phyloP scores from a whole-genome alignment of 495 filamentous ascomycete genomes.

The Platismatia glauca region DNA sequence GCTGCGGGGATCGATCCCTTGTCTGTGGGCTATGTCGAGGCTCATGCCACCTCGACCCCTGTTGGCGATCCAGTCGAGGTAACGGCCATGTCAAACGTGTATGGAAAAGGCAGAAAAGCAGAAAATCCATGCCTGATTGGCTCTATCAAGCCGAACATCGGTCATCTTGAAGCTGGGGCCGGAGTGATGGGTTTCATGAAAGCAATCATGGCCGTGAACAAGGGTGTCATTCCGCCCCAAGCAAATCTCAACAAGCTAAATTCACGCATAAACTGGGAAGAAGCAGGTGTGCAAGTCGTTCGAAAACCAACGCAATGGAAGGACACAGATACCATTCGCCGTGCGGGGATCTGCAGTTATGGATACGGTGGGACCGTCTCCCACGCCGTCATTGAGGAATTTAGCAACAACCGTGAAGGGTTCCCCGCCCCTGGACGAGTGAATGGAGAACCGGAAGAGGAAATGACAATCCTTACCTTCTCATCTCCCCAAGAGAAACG shows the following conservation, averaged over 20 bases:
- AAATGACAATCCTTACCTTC: conserved; percentile 21
- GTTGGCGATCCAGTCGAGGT: conserved; percentile 38
- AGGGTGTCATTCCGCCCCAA: conserved; percentile 29
- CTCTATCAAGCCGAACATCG: conserved; percentile 37
- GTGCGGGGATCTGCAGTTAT: conserved; percentile 36
- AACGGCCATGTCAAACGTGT: conserved; percentile 28
- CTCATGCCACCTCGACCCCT: conserved; percentile 37
- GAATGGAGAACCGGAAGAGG: background rate
- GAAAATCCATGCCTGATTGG: conserved; percentile 27
- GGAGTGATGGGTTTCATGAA: conserved; percentile 37
- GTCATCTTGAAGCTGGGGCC: conserved; percentile 39
- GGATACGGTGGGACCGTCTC: conserved; percentile 39
- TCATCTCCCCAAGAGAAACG: conserved; percentile 33
- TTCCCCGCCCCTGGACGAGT: background rate
- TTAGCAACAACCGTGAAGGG: background rate
- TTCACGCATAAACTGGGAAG: conserved; percentile 31
- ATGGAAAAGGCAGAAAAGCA: conserved; percentile 3
- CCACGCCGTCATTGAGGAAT: conserved; percentile 34
- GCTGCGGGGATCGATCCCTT: conserved; percentile 26
- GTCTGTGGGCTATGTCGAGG: conserved; percentile 35
- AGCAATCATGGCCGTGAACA: conserved; percentile 28
- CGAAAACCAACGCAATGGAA: conserved; percentile 21
- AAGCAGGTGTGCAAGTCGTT: conserved; percentile 27
- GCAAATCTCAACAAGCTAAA: conserved; percentile 30
- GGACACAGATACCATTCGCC: conserved; percentile 9